Conservation (phyloP, 768 basidiomycete species). For the Epithele typhae region DNA sequence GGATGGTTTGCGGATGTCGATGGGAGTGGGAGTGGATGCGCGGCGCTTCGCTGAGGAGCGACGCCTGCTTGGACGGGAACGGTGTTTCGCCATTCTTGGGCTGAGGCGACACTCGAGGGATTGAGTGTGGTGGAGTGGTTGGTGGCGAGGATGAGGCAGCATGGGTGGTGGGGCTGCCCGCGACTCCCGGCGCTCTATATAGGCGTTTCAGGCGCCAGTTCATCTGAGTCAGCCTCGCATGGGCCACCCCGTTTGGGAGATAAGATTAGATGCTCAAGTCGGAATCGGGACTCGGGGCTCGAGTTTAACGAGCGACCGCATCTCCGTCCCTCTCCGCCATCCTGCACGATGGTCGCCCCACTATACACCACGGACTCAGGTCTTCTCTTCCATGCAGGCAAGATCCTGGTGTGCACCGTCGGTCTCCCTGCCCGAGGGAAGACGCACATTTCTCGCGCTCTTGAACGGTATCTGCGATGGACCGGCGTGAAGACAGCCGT, state of each 20-base stretch:
- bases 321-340: too few relatives aligned
- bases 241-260: too few relatives aligned
- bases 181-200: too few relatives aligned
- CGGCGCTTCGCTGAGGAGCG: conserved; percentile 9
- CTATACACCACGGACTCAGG: conserved; percentile 90
- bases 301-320: too few relatives aligned
- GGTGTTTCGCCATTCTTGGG: conserved; percentile 10
- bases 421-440: conserved; percentile 94
- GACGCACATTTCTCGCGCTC: conserved; percentile 92
- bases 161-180: not conserved
- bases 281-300: too few relatives aligned
- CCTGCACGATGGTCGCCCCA: conserved; percentile 76
- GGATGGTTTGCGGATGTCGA: conserved; percentile 8
- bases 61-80: conserved; percentile 2
- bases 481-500: conserved; percentile 96
- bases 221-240: too few relatives aligned
- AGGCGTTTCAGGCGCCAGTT: too few relatives aligned
- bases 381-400: conserved; percentile 87
- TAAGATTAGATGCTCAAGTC: not conserved
- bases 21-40: conserved; percentile 8
- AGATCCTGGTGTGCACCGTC: conserved; percentile 90
- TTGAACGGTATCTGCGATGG: conserved; percentile 98
- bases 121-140: conserved; percentile 5
- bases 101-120: not conserved
- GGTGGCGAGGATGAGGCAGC: conserved; percentile 5